These are phyloP conservation scores for Malus orientalis DNA, from an alignment of 306 rosid genomes.

Conservation along the genomic window DNA sequence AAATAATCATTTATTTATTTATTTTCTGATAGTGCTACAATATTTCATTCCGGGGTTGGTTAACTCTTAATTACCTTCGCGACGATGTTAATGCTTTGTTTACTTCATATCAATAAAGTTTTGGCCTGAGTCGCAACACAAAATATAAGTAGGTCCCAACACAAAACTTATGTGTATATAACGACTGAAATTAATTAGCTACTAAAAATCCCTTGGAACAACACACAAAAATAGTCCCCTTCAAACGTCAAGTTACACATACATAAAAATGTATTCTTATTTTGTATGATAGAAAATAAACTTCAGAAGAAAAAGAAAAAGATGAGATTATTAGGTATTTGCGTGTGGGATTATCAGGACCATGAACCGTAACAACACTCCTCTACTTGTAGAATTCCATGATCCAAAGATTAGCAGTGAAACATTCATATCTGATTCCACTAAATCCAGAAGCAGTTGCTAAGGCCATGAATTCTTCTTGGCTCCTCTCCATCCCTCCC, in stretches of 20 bases:
- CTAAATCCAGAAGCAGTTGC: conserved; percentile 47
- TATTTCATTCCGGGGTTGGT: too few relatives aligned
- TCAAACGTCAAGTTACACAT: neutral
- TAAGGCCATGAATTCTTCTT: conserved; percentile 31
- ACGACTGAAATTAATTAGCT: neutral
- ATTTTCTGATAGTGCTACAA: too few relatives aligned
- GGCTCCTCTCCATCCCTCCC: conserved; percentile 48
- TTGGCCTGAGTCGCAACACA: too few relatives aligned
- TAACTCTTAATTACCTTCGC: too few relatives aligned
- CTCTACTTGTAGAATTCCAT: conserved; percentile 49
- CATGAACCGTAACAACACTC: neutral
- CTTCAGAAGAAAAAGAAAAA: neutral
- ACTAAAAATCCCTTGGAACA: neutral
- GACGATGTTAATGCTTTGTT: too few relatives aligned
- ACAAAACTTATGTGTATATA: neutral
- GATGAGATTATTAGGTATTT: neutral
- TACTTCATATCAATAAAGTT: too few relatives aligned
- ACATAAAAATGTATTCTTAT: neutral
- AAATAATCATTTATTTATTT: too few relatives aligned
- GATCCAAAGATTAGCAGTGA: conserved; percentile 25
- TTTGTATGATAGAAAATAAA: too few relatives aligned
- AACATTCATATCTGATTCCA: conserved; percentile 32
- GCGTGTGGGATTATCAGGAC: neutral
- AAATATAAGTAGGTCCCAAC: too few relatives aligned
- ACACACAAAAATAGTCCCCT: neutral